Conservation (phyloP, 352 stramenopile genomes). For the Pythium dissimile region DNA sequence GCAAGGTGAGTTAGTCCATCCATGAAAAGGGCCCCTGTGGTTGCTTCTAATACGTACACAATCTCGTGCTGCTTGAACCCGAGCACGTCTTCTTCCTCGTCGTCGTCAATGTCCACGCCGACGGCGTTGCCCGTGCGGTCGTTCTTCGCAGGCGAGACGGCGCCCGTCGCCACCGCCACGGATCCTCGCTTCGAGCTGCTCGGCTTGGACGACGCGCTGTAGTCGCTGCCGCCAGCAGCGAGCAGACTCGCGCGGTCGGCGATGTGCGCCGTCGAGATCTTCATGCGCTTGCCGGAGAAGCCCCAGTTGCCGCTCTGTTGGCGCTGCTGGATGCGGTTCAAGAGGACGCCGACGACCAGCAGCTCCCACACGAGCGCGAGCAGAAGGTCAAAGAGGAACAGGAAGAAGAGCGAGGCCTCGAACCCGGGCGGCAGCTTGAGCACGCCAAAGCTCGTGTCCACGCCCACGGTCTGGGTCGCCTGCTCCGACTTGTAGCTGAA, state of each 20-base stretch:
- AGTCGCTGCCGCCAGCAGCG: constrained; percentile 2
- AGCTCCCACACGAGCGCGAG: constrained; percentile 60
- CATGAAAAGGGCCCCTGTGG: no score
- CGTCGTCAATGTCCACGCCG: constrained; percentile 20
- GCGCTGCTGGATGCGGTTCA: constrained; percentile 49
- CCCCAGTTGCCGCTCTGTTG: constrained; percentile 19
- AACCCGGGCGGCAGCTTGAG: constrained; percentile 48
- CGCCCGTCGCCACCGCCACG: background rate
- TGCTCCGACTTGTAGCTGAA: constrained; percentile 60
- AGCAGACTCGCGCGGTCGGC: constrained; percentile 53
- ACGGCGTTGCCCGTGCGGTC: background rate
- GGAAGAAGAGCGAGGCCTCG: constrained; percentile 57
- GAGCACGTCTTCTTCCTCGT: constrained; percentile 28
- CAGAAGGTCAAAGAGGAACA: constrained; percentile 62
- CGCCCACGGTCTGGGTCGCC: constrained; percentile 37
- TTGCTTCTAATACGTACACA: constrained; percentile 28
- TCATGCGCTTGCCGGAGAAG: constrained; percentile 14
- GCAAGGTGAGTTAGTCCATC: no score
- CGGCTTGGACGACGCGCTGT: background rate
- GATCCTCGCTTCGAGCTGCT: constrained; percentile 7
- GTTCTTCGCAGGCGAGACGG: constrained; percentile 1
- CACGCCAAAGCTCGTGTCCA: constrained; percentile 62
- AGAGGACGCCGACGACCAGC: constrained; percentile 46
- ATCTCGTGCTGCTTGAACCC: constrained; percentile 17
- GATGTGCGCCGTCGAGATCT: constrained; percentile 33